A percentile compares a stretch with the other conserved stretches of the same genome.
Conservation (phyloP, 2,329 filamentous ascomycete genomes). For the Alternaria consortialis region DNA sequence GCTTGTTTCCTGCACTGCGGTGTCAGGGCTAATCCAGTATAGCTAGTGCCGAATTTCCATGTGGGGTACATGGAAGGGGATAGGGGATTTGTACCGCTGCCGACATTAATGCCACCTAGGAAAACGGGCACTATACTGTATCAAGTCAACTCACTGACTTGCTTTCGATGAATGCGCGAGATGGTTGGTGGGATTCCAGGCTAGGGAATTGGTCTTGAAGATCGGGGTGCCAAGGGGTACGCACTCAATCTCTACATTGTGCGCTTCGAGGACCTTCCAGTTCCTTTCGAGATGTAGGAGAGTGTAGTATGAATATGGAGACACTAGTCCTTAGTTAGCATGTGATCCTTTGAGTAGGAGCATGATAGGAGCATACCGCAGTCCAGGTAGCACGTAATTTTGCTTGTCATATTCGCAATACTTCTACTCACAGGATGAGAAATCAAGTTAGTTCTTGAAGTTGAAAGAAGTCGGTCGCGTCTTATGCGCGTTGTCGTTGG, state of each 20-base stretch:
- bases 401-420: slow-evolving; percentile 61
- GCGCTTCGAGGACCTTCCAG: slow-evolving; percentile 61
- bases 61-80: slow-evolving; percentile 1
- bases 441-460: slow-evolving; percentile 8
- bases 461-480: neutral
- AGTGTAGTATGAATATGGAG: slow-evolving; percentile 64
- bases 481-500: slow-evolving; percentile 14
- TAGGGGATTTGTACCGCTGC: slow-evolving; percentile 45
- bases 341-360: neutral
- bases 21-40: slow-evolving; percentile 11
- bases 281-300: slow-evolving; percentile 68
- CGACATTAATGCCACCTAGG: slow-evolving; percentile 60
- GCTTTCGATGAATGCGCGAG: neutral
- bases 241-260: slow-evolving; percentile 73
- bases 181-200: slow-evolving; percentile 2
- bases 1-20: slow-evolving; percentile 69
- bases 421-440: slow-evolving; percentile 17
- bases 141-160: slow-evolving; percentile 16
- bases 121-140: slow-evolving; percentile 75
- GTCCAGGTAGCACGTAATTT: slow-evolving; percentile 73
- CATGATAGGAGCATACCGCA: slow-evolving; percentile 61
- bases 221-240: slow-evolving; percentile 35
- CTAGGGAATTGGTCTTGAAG: neutral
- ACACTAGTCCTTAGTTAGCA: slow-evolving; percentile 61
- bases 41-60: neutral